Percentiles rank a stretch among this genome's conserved stretches.
Conservation (phyloP, 2,329 filamentous ascomycete species). For the Phoma sp. region DNA sequence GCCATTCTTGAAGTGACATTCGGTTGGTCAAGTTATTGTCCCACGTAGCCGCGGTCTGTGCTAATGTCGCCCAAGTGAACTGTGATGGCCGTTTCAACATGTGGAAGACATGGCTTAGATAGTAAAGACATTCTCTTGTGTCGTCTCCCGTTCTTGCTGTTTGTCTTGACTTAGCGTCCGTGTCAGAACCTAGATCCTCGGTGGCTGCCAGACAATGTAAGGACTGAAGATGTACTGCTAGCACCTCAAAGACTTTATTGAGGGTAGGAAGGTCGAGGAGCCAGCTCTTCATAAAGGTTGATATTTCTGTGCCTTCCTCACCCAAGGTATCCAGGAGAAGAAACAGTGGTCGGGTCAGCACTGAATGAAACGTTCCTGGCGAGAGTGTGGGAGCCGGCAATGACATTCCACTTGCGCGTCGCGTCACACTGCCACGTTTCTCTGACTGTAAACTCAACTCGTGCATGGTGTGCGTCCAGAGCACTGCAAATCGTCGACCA, state of each 20-base stretch:
- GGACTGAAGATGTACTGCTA: slow-evolving; percentile 40
- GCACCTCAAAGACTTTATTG: slow-evolving; percentile 55
- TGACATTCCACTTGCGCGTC: slow-evolving; percentile 41
- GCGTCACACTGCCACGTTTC: slow-evolving; percentile 38
- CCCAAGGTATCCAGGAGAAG: slow-evolving; percentile 79
- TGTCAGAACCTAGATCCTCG: slow-evolving; percentile 25
- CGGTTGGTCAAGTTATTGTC: slow-evolving; percentile 57
- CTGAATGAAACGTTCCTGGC: slow-evolving; percentile 69
- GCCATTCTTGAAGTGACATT: slow-evolving; percentile 69
- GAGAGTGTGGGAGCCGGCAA: slow-evolving; percentile 34
- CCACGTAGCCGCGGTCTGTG: slow-evolving; percentile 65
- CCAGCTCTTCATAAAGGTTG: slow-evolving; percentile 82
- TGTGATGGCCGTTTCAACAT: slow-evolving; percentile 74
- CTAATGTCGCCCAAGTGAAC: slow-evolving; percentile 73
- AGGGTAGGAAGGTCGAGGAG: slow-evolving; percentile 68
- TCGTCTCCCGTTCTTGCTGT: slow-evolving; percentile 60
- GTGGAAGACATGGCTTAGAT: slow-evolving; percentile 76
- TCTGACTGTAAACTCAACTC: slow-evolving; percentile 47
- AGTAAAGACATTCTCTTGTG: slow-evolving; percentile 78
- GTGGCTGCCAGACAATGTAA: slow-evolving; percentile 36
- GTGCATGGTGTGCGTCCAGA: slow-evolving; percentile 78
- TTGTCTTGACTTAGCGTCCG: background rate
- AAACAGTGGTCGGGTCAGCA: slow-evolving; percentile 83
- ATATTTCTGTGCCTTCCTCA: slow-evolving; percentile 75
- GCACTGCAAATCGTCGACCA: slow-evolving; percentile 73